Conservation (phyloP, 768 basidiomycete species). For the Dentipellis fragilis region DNA sequence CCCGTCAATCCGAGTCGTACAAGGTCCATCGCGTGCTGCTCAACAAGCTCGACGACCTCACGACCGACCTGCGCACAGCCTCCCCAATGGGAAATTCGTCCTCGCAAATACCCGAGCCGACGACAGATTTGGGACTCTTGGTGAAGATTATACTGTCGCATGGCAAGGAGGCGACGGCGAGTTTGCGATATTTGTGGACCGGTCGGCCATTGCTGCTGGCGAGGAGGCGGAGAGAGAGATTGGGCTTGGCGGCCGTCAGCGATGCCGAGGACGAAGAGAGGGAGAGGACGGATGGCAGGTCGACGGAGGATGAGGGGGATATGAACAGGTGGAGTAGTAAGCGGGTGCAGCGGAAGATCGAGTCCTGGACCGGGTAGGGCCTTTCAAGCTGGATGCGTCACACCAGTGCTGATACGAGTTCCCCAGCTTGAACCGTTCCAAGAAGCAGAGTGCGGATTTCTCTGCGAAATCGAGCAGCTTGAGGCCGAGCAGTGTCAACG, state of each 20-base stretch:
- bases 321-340: slow-evolving; percentile 22
- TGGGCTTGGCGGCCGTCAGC: slow-evolving; percentile 20
- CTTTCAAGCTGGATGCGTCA: neutral
- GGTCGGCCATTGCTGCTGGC: slow-evolving; percentile 23
- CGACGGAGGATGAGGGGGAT: slow-evolving; percentile 19
- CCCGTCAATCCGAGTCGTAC: slow-evolving; percentile 39
- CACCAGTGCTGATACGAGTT: neutral
- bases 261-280: slow-evolving; percentile 24
- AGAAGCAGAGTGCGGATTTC: slow-evolving; percentile 25
- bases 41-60: slow-evolving; percentile 47
- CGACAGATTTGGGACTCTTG: slow-evolving; percentile 43
- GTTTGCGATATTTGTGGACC: slow-evolving; percentile 24
- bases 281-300: slow-evolving; percentile 20
- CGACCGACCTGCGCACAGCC: slow-evolving; percentile 26
- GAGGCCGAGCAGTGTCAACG: slow-evolving; percentile 9
- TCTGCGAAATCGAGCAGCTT: slow-evolving; percentile 12
- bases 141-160: slow-evolving; percentile 31
- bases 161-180: slow-evolving; percentile 24
- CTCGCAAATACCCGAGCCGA: slow-evolving; percentile 21
- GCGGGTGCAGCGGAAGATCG: slow-evolving; percentile 36
- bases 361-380: slow-evolving; percentile 38
- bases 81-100: neutral
- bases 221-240: slow-evolving; percentile 26
- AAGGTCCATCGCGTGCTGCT: slow-evolving; percentile 55
- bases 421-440: slow-evolving; percentile 19